These are phyloP conservation scores for Rhynchospora pubera DNA, from an alignment of 176 grass and related monocot species.

Conservation along the genomic window DNA sequence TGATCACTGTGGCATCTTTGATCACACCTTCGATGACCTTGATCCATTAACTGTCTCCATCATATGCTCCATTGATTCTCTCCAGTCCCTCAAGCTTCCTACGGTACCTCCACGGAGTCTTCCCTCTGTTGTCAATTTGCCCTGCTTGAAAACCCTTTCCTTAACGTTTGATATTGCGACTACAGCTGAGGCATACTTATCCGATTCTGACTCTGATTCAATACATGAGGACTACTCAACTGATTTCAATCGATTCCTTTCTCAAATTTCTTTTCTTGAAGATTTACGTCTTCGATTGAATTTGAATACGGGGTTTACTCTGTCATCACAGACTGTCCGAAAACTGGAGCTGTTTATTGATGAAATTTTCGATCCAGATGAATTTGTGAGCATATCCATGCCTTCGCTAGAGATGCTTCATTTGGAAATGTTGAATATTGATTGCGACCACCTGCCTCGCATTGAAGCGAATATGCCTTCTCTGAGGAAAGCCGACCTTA, in stretches of 20 bases:
- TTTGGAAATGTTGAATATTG: neutral
- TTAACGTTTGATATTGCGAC: too few relatives aligned
- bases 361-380: neutral
- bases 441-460: neutral
- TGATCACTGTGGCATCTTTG: neutral
- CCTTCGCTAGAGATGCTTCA: neutral
- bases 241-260: neutral
- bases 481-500: neutral
- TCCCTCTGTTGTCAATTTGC: neutral
- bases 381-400: neutral
- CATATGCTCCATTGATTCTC: neutral
- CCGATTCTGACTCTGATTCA: too few relatives aligned
- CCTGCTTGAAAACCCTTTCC: neutral
- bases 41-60: neutral
- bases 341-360: neutral
- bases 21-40: neutral
- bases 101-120: too few relatives aligned
- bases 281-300: neutral
- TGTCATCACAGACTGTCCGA: neutral
- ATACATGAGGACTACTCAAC: too few relatives aligned
- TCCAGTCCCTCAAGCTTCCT: neutral
- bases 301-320: neutral
- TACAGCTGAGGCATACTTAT: too few relatives aligned
- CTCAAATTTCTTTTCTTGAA: neutral
- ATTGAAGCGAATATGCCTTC: neutral